Evolutionary conservation across 1,284 basidiomycete species (phyloP).

Genomic region (Singerocomus rubriflavus): DNA sequence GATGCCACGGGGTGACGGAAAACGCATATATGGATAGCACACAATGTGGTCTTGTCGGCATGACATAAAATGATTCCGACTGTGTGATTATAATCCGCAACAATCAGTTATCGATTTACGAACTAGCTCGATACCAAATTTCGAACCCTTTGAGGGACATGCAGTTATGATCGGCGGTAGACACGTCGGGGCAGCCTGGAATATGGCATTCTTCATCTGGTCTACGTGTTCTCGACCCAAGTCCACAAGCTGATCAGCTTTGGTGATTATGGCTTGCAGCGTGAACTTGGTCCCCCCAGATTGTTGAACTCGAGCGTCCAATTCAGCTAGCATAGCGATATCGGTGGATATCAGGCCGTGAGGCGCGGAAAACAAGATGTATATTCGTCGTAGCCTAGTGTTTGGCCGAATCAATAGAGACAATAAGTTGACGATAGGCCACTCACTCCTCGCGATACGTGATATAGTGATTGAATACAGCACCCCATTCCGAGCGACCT

Average conservation of each 20-base stretch:
- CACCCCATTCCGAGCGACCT: slow-evolving; percentile 71
- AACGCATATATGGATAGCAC: not conserved
- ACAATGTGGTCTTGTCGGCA: not conserved
- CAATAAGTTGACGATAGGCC: not conserved
- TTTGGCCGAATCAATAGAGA: not conserved
- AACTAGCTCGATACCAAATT: slow-evolving; percentile 55
- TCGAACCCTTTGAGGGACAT: slow-evolving; percentile 41
- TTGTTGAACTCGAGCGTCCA: slow-evolving; percentile 37
- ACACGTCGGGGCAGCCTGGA: slow-evolving; percentile 53
- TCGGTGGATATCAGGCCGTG: slow-evolving; percentile 60
- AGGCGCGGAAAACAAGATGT: slow-evolving; percentile 64
- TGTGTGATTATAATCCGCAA: slow-evolving; percentile 35
- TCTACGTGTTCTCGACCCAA: slow-evolving; percentile 26
- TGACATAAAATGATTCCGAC: not conserved
- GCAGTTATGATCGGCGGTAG: slow-evolving; percentile 57
- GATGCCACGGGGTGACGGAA: not conserved
- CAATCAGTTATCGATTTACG: slow-evolving; percentile 56
- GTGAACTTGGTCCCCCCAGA: slow-evolving; percentile 46
- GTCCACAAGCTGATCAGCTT: slow-evolving; percentile 51
- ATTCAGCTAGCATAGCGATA: slow-evolving; percentile 56
- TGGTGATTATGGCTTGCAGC: slow-evolving; percentile 70
- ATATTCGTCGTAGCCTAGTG: slow-evolving; percentile 61
- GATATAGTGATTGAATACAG: slow-evolving; percentile 62
- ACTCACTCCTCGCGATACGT: slow-evolving; percentile 56
- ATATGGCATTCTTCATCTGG: slow-evolving; percentile 35